Evolutionary conservation across 1,139 yeast genomes (phyloP), one percentile per base, ranked within the genome.

Genomic region (Blastobotrys serpentis): DNA sequence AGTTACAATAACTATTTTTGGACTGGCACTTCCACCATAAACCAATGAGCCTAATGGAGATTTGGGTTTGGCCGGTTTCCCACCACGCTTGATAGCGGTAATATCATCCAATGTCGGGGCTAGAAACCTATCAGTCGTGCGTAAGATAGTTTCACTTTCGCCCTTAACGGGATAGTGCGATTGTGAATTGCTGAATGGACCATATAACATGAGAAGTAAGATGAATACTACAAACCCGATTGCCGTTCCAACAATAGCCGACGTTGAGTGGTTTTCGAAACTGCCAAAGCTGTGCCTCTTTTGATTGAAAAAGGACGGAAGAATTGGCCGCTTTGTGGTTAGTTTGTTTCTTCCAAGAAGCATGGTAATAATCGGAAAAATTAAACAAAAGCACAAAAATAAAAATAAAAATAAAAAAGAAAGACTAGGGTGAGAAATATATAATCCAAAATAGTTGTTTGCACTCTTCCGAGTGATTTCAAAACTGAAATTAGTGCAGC

Each of bases 1-100:
- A 1, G 95, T 82, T n/a, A 90, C 96, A 36, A 90, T 63, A 25
- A 90, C 80, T 29, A 86, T 75, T 16, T 30, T 14, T 10, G 50
- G 48, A 33, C 34, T 8, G 33, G 43, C 21, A 17, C 14, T 13
- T 17, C 22, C 33, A 11, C 34, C 16, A 13, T 25, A 14, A 16
- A 25, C 34, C 18, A 23, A 11, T 16, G 22, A 11, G 43, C 11
- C 29, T 43, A 23, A 32, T 4, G 23, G 29, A 2, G 47, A n/a
- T 11, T 29, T 11, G n/a, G 42, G 37, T 21, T n/a, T 32, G 23
- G 16, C 18, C 19, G 32, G 13, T 4, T 21, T 30, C 14, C 36
- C 47, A n/a, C 32, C 43, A 26, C 22, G 14, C 29, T 26, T 21
- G 18, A 19, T n/a, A 18, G 40, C 39, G 2, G 37, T 8, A 2